Evolutionary conservation across 2,329 filamentous ascomycete species (phyloP).

Genomic region (Shiraia bambusicola): DNA sequence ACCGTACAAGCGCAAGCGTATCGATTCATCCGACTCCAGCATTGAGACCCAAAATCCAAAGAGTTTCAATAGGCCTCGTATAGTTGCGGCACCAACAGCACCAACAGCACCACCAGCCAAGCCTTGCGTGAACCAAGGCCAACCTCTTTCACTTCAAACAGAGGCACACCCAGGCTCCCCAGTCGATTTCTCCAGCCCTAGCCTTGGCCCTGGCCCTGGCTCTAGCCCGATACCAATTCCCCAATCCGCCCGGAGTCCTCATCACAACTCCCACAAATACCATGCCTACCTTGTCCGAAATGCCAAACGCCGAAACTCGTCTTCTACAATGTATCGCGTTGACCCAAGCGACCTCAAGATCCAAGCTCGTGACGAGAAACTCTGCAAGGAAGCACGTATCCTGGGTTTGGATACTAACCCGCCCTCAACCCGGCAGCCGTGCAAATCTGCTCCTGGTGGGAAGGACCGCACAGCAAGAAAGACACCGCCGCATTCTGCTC

Average conservation of each 20-base stretch:
- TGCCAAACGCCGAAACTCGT: conserved; percentile 10
- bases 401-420: neutral
- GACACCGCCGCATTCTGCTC: neutral
- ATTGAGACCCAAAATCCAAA: neutral
- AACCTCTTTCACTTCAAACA: neutral
- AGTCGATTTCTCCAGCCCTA: conserved; percentile 10
- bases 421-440: neutral
- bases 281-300: conserved; percentile 10
- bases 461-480: neutral
- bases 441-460: neutral
- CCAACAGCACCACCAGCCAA: neutral
- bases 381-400: neutral
- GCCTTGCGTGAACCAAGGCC: neutral
- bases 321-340: conserved; percentile 4
- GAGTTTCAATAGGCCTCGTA: neutral
- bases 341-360: neutral
- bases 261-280: neutral
- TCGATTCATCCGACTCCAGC: conserved; percentile 12
- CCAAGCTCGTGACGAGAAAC: neutral
- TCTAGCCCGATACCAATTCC: conserved; percentile 3
- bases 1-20: conserved; percentile 11
- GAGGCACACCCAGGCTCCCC: conserved; percentile 15
- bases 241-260: conserved; percentile 3
- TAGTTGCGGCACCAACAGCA: neutral
- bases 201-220: conserved; percentile 2